Base-by-base conservation (phyloP, 331 rosid genomes). In the Erythrophleum ivorense region DNA sequence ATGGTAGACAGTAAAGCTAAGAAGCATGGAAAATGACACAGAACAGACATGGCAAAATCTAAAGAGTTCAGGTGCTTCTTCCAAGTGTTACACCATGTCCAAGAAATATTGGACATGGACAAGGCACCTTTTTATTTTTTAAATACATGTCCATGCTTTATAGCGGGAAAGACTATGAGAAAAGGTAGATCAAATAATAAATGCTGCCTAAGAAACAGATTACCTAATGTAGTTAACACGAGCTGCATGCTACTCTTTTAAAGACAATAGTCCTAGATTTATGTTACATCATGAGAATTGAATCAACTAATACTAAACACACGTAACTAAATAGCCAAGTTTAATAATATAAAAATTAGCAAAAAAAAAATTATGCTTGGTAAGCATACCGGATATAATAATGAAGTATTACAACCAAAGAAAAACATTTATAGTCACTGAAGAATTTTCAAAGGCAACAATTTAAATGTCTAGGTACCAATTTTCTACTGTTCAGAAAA, bases 351-450 rank as follows among this genome's bases (percentile, higher is more conserved):
- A 66, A 16, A 40, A 16, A 66, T 40, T 3, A 7, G 21, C 68
- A 12, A 0, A 31, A 7, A 19, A 21, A 9, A 19, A 31, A 15
- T 36, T 4, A 49, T 65, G 2, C 49, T 38, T 7, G 29, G 7
- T 15, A 38, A 16, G 18, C 40, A 18, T 19, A 2, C n/a, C 13
- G 24, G 48, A 59, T 34, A n/a, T 41, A 68, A 68, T 40, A 18
- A 66, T 68, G 73, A 68, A 68, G 13, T 46, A 69, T 21, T 21
- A 13, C 74, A 69, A 69, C 36, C 15, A 69, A 43, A 1, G 54
- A 43, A 45, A 19, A 19, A 69, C 18, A 11, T 43, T 45, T 21
- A 45, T 69, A 69, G 55, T 46, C 33, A 70, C 40, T 2, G 34
- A 46, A 29, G 10, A 31, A 21, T 15, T 66, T 66, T 38, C 49